Evolutionary conservation across 2,329 filamentous ascomycete genomes (phyloP).

Genomic region (Diaporthe caulivora): DNA sequence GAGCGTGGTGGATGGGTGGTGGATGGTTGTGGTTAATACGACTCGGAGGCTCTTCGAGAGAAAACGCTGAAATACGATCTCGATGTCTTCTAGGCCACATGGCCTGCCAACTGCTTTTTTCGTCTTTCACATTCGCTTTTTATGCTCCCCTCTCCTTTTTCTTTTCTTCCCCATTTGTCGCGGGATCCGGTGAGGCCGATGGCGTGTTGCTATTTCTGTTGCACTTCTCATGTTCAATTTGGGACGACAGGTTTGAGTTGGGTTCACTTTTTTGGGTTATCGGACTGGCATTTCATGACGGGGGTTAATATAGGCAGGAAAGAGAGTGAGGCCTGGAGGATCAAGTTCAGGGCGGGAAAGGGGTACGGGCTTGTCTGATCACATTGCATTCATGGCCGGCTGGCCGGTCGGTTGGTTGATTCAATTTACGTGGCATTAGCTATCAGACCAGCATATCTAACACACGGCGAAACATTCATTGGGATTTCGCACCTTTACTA

Average conservation of each 20-base stretch:
- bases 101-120: background rate
- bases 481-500: no score
- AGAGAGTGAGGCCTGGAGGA: conserved; percentile 3
- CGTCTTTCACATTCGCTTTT: background rate
- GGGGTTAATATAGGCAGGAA: background rate
- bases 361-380: background rate
- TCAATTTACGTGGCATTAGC: background rate
- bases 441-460: conserved; percentile 7
- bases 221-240: background rate
- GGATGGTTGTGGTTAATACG: background rate
- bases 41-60: conserved; percentile 1
- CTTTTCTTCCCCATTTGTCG: background rate
- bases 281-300: background rate
- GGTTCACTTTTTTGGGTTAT: background rate
- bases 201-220: background rate
- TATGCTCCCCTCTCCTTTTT: background rate
- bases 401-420: background rate
- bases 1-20: background rate
- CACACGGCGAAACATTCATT: background rate
- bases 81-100: conserved; percentile 22
- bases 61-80: conserved; percentile 24
- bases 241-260: background rate
- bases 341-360: background rate
- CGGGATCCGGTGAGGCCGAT: background rate
- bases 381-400: conserved; percentile 1